Percentiles rank a stretch among this genome's conserved stretches.
phyloP scores from a whole-genome alignment of 163 green algal genomes.

The Volvox carteri region DNA sequence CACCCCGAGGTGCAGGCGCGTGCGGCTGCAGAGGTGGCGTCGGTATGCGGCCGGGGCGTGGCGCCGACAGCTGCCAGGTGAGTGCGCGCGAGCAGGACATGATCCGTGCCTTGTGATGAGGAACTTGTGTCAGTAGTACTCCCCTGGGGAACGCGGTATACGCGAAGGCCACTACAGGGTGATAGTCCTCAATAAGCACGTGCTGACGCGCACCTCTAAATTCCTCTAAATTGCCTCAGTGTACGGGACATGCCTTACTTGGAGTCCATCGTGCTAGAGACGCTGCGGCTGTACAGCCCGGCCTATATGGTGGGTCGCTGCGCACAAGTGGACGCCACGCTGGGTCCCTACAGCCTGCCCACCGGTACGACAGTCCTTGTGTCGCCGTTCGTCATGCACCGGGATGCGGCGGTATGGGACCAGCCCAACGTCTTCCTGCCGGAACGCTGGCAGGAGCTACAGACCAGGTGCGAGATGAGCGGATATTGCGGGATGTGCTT shows the following conservation, averaged over 20 bases:
- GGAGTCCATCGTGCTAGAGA: constrained; percentile 87
- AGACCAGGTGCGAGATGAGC: constrained; percentile 45
- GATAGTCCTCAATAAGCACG: no score
- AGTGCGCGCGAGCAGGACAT: not conserved
- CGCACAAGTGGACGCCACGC: not conserved
- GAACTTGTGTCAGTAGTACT: no score
- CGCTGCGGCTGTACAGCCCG: constrained; percentile 86
- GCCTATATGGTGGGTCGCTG: constrained; percentile 89
- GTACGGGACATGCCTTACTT: constrained; percentile 72
- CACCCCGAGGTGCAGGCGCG: constrained; percentile 77
- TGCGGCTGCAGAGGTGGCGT: constrained; percentile 49
- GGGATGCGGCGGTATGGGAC: constrained; percentile 74
- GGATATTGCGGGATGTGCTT: no score
- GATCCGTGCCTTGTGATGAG: no score
- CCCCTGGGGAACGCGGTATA: no score
- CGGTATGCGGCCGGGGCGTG: constrained; percentile 42
- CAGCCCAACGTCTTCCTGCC: constrained; percentile 73
- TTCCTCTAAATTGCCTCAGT: no score
- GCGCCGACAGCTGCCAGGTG: constrained; percentile 18
- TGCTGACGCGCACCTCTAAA: no score
- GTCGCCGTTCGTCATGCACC: constrained; percentile 88
- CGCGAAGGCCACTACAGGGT: no score
- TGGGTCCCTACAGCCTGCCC: constrained; percentile 63
- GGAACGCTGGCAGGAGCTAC: constrained; percentile 75
- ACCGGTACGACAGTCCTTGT: constrained; percentile 81